These are phyloP conservation scores for Vitis hybrid DNA, from an alignment of 177 flowering plant genomes.

Conservation along the genomic window DNA sequence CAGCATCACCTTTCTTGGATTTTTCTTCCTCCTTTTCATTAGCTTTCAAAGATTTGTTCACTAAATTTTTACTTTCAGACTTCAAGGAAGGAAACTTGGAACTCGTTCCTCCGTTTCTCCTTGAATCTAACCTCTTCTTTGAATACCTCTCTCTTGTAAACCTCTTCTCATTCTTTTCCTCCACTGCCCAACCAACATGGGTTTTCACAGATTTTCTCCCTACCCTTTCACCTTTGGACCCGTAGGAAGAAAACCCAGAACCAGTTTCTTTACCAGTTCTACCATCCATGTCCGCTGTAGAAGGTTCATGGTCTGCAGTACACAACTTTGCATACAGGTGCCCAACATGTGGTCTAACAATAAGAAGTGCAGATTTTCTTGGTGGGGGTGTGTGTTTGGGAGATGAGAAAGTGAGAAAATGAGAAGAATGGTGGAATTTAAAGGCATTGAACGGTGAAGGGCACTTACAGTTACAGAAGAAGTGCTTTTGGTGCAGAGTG, in stretches of 20 bases:
- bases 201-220: conserved; percentile 11
- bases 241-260: conserved; percentile 31
- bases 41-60: conserved; percentile 10
- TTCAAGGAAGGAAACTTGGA: conserved; percentile 27
- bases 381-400: conserved; percentile 22
- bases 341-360: conserved; percentile 21
- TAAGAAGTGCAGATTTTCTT: conserved; percentile 14
- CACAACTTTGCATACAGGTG: conserved; percentile 15
- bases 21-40: conserved; percentile 9
- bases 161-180: conserved; percentile 25
- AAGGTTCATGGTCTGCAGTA: conserved; percentile 17
- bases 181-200: conserved; percentile 22
- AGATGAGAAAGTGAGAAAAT: conserved; percentile 17
- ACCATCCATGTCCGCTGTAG: conserved; percentile 7
- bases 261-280: conserved; percentile 6
- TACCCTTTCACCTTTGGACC: conserved; percentile 23
- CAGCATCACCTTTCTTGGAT: conserved; percentile 10
- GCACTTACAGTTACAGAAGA: conserved; percentile 50
- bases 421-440: conserved; percentile 19
- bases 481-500: conserved; percentile 36
- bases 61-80: conserved; percentile 23
- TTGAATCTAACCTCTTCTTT: conserved; percentile 17
- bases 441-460: conserved; percentile 24
- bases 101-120: conserved; percentile 24
- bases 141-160: conserved; percentile 14